Evolutionary conservation across 345 rosid genomes (phyloP).

Genomic region (Syzygium grande): DNA sequence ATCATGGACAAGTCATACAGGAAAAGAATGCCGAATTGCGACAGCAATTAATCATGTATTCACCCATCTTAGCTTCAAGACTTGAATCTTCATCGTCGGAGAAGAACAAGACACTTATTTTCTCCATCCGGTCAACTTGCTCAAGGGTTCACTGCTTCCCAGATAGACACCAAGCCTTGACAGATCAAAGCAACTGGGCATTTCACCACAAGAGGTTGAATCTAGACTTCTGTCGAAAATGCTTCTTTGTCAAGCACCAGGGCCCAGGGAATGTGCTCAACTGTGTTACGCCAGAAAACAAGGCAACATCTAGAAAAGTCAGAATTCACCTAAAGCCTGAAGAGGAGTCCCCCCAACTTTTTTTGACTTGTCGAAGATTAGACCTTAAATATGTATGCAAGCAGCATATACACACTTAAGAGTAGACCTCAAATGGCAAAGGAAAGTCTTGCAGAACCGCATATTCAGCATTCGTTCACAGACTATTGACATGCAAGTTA

Average conservation of each 20-base stretch:
- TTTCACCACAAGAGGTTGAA: constrained; percentile 47
- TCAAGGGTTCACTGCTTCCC: neutral
- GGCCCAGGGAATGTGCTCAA: constrained; percentile 72
- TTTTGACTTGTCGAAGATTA: neutral
- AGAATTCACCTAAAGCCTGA: too few species aligned
- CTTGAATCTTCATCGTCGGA: neutral
- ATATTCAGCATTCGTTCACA: neutral
- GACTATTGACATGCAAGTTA: neutral
- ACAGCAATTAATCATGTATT: neutral
- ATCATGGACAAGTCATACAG: neutral
- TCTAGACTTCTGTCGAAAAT: constrained; percentile 52
- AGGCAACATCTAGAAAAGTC: neutral
- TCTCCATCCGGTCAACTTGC: neutral
- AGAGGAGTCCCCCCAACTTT: neutral
- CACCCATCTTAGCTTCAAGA: neutral
- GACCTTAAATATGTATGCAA: neutral
- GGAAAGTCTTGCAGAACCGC: neutral
- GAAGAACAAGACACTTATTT: neutral
- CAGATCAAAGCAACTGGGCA: neutral
- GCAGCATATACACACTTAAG: neutral
- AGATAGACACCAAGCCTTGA: neutral
- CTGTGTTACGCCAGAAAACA: constrained; percentile 22
- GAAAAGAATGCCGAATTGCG: neutral
- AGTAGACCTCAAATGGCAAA: neutral
- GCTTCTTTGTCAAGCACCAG: constrained; percentile 81